phyloP scores from a whole-genome alignment of 2,329 filamentous ascomycete species.

The Zymoseptoria brevis region DNA sequence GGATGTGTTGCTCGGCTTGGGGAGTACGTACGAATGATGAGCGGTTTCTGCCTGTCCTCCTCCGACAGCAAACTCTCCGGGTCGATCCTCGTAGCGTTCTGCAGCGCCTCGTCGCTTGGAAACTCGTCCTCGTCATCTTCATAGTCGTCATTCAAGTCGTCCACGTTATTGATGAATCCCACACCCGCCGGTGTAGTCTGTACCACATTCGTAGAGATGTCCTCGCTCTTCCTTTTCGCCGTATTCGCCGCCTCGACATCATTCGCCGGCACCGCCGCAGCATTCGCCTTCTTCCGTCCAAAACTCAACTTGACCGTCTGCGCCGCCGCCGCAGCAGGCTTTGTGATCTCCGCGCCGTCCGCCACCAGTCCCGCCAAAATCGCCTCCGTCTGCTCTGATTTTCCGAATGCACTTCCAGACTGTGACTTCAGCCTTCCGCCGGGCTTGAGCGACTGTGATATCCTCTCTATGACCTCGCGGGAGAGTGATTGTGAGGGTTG shows the following conservation, averaged over 20 bases:
- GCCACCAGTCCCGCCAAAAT: conserved; percentile 70
- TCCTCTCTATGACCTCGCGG: conserved; percentile 57
- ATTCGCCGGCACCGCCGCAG: conserved; percentile 32
- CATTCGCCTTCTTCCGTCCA: conserved; percentile 45
- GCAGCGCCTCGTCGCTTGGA: conserved; percentile 41
- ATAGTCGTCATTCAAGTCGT: conserved; percentile 49
- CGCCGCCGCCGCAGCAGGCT: conserved; percentile 35
- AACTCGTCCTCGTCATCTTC: conserved; percentile 31
- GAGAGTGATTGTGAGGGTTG: conserved; percentile 46
- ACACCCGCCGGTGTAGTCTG: conserved; percentile 48
- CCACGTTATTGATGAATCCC: conserved; percentile 59
- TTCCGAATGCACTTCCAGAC: conserved; percentile 46
- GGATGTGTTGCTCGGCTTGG: neutral
- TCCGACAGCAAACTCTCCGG: conserved; percentile 81
- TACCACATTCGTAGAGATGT: conserved; percentile 22
- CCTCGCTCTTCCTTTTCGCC: conserved; percentile 28
- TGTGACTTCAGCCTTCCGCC: conserved; percentile 63
- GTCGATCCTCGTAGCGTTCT: conserved; percentile 72
- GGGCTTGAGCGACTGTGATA: conserved; percentile 63
- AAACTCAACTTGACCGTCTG: conserved; percentile 49
- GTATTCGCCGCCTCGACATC: conserved; percentile 25
- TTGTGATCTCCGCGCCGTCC: conserved; percentile 58
- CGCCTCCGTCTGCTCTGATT: conserved; percentile 61
- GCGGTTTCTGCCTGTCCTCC: conserved; percentile 68
- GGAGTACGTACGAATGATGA: conserved; percentile 61